Conservation (phyloP, 495 filamentous ascomycete species). For the Lasiosphaeria ovina region DNA sequence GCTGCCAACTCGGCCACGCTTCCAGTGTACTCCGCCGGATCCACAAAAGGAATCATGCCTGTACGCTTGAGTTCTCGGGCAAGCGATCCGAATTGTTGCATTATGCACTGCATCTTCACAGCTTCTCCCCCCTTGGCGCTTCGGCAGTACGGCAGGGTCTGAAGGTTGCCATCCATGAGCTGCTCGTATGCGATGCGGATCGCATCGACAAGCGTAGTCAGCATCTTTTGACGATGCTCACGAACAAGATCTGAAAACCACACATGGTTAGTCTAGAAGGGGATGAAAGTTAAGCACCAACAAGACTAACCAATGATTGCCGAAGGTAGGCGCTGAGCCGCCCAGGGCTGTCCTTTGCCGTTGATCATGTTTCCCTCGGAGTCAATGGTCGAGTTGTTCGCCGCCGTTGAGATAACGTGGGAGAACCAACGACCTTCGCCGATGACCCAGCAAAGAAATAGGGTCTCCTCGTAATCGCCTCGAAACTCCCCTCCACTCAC, state of each 20-base stretch:
- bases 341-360: conserved; percentile 15
- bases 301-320: conserved; percentile 18
- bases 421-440: conserved; percentile 21
- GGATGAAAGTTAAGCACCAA: not conserved
- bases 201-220: conserved; percentile 6
- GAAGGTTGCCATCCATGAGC: conserved; percentile 9
- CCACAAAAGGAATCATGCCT: conserved; percentile 14
- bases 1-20: conserved; percentile 12
- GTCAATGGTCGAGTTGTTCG: conserved; percentile 16
- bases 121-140: conserved; percentile 8
- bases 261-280: not conserved
- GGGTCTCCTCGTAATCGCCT: conserved; percentile 19
- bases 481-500: conserved; percentile 3
- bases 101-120: conserved; percentile 16
- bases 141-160: conserved; percentile 14
- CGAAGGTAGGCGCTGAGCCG: conserved; percentile 12
- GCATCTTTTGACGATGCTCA: conserved; percentile 1
- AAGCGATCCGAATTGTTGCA: conserved; percentile 24
- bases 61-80: conserved; percentile 12
- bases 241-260: conserved; percentile 16
- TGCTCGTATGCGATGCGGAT: conserved; percentile 6
- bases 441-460: conserved; percentile 24
- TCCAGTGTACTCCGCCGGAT: conserved; percentile 12
- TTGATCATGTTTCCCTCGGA: conserved; percentile 11
- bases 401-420: conserved; percentile 12